Percentiles rank a stretch among this genome's conserved stretches.
Conservation (phyloP, 352 stramenopile genomes). For the Phytophthora ramorum region DNA sequence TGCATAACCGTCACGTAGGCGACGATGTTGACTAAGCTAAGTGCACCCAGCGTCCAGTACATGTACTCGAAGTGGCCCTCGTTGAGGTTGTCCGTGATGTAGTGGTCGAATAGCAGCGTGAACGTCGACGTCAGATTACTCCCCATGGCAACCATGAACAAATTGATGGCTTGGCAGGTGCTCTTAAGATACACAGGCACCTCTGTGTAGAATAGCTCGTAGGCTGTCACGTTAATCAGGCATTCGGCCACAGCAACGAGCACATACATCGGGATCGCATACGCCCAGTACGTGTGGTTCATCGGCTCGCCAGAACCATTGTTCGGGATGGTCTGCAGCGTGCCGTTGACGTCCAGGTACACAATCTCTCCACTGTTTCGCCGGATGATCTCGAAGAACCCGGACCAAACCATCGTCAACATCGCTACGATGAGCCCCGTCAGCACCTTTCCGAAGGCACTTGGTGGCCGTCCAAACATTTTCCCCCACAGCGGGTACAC, state of each 20-base stretch:
- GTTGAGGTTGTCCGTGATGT: slow-evolving; percentile 80
- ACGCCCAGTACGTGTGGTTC: slow-evolving; percentile 86
- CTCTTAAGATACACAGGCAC: slow-evolving; percentile 89
- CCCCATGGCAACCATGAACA: slow-evolving; percentile 91
- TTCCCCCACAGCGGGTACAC: slow-evolving; percentile 76
- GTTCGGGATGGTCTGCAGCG: slow-evolving; percentile 46
- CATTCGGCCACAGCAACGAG: slow-evolving; percentile 85
- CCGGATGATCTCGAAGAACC: slow-evolving; percentile 82
- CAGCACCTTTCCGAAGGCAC: slow-evolving; percentile 83
- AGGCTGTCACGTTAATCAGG: slow-evolving; percentile 90
- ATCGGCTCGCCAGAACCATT: slow-evolving; percentile 72
- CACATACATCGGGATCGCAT: slow-evolving; percentile 85
- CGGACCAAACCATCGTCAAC: slow-evolving; percentile 87
- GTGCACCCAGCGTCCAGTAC: slow-evolving; percentile 82
- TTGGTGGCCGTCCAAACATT: slow-evolving; percentile 62
- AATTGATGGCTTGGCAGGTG: slow-evolving; percentile 87
- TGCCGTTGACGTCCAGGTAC: slow-evolving; percentile 40
- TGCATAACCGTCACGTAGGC: slow-evolving; percentile 84
- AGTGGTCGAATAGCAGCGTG: slow-evolving; percentile 84
- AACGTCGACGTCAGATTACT: slow-evolving; percentile 91
- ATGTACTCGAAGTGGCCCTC: slow-evolving; percentile 91
- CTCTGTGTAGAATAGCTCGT: slow-evolving; percentile 90
- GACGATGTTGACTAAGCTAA: slow-evolving; percentile 79
- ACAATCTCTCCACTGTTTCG: slow-evolving; percentile 52
- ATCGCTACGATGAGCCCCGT: slow-evolving; percentile 77